These are phyloP conservation scores for Recurvomyces mirabilis DNA, from an alignment of 495 filamentous ascomycete species.

Conservation along the genomic window DNA sequence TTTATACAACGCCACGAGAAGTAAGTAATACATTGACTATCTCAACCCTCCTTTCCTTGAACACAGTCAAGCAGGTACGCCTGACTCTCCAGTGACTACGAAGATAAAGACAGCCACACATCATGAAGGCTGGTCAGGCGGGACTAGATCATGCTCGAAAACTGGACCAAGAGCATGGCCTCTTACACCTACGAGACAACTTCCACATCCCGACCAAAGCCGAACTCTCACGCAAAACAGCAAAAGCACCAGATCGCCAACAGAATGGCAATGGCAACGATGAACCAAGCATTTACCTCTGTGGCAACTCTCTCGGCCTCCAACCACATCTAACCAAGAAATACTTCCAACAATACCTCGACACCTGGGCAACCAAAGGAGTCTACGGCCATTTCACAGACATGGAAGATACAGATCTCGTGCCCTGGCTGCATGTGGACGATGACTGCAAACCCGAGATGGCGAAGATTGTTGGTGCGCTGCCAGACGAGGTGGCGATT, in stretches of 20 bases:
- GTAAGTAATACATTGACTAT: no score
- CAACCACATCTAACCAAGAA: slow-evolving; percentile 64
- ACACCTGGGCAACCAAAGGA: slow-evolving; percentile 84
- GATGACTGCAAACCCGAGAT: slow-evolving; percentile 58
- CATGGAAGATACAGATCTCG: slow-evolving; percentile 62
- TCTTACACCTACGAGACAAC: slow-evolving; percentile 57
- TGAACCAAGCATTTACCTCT: slow-evolving; percentile 64
- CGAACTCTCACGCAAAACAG: slow-evolving; percentile 55
- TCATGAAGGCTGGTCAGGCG: no score
- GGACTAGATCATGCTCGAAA: slow-evolving; percentile 51
- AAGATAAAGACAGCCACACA: no score
- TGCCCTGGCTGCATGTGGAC: slow-evolving; percentile 74
- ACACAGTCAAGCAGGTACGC: no score
- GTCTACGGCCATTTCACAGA: slow-evolving; percentile 85
- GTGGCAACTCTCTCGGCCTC: slow-evolving; percentile 91
- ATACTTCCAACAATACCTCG: slow-evolving; percentile 66
- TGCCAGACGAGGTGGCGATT: slow-evolving; percentile 67
- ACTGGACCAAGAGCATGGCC: slow-evolving; percentile 58
- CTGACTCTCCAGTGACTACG: no score
- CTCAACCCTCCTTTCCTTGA: no score
- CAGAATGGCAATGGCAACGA: not conserved
- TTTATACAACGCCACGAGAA: no score
- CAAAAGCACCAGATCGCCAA: not conserved
- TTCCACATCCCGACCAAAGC: slow-evolving; percentile 77
- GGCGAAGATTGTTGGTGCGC: slow-evolving; percentile 77